Base-by-base conservation (phyloP, 2,329 filamentous ascomycete genomes). In the Exophiala sideris region DNA sequence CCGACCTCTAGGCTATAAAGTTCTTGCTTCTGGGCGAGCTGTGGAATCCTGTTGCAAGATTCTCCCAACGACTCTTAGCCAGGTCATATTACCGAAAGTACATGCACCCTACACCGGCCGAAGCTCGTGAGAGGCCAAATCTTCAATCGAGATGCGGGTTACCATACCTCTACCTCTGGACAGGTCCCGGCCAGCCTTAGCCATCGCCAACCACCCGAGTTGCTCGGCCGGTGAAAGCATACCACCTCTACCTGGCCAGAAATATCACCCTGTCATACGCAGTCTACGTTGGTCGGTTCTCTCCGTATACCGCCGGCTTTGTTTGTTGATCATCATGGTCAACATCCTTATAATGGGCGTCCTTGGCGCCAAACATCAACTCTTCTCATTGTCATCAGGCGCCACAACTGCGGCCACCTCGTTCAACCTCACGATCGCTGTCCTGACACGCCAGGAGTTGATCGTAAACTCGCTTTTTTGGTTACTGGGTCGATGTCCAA, bases 381-480 rank as follows among this genome's bases (percentile, higher is more conserved):
- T 73, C 1, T 54, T 71, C 29, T 67, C 67, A 32, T 52, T 62
- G 21, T 53, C 59, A 34, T 53, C 56, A n/a, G 54, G 58, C 5
- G 49, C 52, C 1, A 56, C 75, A 39, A 70, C 73, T 38, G 75
- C 75, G 50, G 74, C 74, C 18, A 65, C 70, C 1, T 70, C 73
- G 4, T 69, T 70, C 44, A 81, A 81, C 59, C 59, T 80, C 48
- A 66, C 75, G 2, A 72, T 70, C 3, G 73, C 74, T 36, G 71
- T 79, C 29, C 62, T 79, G 33, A 73, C 78, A 47, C 75, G 78
- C 50, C 77, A 81, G 62, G 78, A 79, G 53, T 66, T 79, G 44
- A 68, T 80, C 12, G 73, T 81, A 65, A 81, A 81, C 65, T 62
- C 68, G 11, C 70, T 80, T 41, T 80, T 79, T 62, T 62, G 66